Conservation (phyloP, 2,329 filamentous ascomycete species). For the Parasarocladium wereldwijsianum region DNA sequence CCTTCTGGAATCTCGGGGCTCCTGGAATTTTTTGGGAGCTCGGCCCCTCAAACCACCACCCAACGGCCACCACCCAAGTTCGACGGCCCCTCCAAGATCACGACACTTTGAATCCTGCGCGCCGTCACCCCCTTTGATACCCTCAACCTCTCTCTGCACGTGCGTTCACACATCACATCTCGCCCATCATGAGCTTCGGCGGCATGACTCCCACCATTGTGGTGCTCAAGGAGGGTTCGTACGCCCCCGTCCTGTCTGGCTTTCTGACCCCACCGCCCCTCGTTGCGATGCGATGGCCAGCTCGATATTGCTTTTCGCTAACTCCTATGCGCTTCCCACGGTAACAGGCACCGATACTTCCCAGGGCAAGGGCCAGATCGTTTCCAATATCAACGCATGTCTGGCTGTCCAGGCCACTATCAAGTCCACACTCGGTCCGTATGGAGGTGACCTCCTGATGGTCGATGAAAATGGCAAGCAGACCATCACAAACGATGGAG, state of each 20-base stretch:
- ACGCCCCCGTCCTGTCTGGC: no score
- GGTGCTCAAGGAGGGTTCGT: constrained; percentile 91
- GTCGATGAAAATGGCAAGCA: constrained; percentile 91
- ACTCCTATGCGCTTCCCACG: constrained; percentile 3
- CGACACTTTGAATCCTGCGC: no score
- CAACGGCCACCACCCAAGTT: no score
- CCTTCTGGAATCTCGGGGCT: no score
- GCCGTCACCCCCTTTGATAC: not conserved
- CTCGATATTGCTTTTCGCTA: constrained; percentile 9
- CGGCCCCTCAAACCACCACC: no score
- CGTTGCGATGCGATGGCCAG: constrained; percentile 3
- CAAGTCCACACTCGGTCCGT: constrained; percentile 89
- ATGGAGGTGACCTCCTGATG: constrained; percentile 90
- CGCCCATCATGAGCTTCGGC: constrained; percentile 78
- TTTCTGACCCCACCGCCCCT: constrained; percentile 26
- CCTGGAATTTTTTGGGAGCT: constrained; percentile 34
- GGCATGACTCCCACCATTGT: constrained; percentile 96
- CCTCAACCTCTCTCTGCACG: no score
- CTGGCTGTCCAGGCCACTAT: constrained; percentile 90
- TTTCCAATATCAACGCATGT: constrained; percentile 98
- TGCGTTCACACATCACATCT: no score
- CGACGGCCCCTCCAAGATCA: no score
- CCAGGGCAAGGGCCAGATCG: constrained; percentile 89
- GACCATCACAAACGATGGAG: constrained; percentile 98
- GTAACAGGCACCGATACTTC: constrained; percentile 81